Base-by-base conservation (phyloP, 306 rosid species). In the Gastrolobium bilobum region DNA sequence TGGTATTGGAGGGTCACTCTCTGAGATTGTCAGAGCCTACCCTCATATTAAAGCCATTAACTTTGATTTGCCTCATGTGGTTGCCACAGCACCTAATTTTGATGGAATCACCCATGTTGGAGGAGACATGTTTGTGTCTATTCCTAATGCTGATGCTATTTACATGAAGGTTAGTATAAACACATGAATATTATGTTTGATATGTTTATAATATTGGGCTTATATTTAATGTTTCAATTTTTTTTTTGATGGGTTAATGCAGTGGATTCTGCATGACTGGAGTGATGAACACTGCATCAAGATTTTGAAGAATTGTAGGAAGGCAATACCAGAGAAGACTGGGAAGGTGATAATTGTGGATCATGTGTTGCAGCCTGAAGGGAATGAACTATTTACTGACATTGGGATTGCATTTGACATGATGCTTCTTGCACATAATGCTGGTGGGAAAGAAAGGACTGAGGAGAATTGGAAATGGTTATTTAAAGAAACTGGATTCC, bases 191-290 rank as follows among this genome's bases (percentile, higher is more conserved):
- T 20, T 20, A 20, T 20, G 26, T 20, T 20, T 20, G 26, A 20
- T 20, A 20, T 20, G 26, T 0, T 20, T 20, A 20, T 20, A 20
- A 20, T 20, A 20, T 20, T 20, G 26, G 26, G 26, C 26, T 20
- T 20, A 20, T 20, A 20, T 20, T 20, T 20, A 20, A 20, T 20
- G 26, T 20, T 20, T 20, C 26, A 20, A 20, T 20, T 20, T 20
- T 20, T 20, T 20, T 20, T 20, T 20, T 7, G 9, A 40, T 43
- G 2, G 2, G 6, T 44, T 56, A 40, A 71, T 42, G 80, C 69
- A 90, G 97, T 85, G 90, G 93, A 72, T 93, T 47, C 50, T 93
- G 67, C 96, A 93, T 42, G 88, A 88, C 35, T 89, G 96, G 96
- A 85, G 89, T 8, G 96, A 90, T 59, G 81, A 91, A 48, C 86